These are phyloP conservation scores for Blastomyces parvus DNA, from an alignment of 2,329 filamentous ascomycete genomes.

Conservation along the genomic window DNA sequence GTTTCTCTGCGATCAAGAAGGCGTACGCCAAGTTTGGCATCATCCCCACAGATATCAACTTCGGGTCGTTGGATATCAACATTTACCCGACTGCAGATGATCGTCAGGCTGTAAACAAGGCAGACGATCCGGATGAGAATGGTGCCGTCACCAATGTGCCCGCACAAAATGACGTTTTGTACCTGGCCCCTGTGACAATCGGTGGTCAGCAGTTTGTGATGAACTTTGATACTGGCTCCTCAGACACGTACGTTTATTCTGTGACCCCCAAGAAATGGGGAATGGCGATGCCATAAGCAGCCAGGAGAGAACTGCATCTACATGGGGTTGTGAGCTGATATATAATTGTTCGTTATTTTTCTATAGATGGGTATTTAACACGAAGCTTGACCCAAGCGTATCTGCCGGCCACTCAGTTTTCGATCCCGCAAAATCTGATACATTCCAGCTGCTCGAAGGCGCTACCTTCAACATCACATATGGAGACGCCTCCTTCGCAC, in stretches of 20 bases:
- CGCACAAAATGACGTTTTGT: constrained; percentile 57
- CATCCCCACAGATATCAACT: constrained; percentile 35
- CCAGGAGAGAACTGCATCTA: neutral
- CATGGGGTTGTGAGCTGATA: constrained; percentile 5
- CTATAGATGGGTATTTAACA: constrained; percentile 59
- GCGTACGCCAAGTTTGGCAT: constrained; percentile 61
- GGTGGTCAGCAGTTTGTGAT: constrained; percentile 60
- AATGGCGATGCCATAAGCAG: neutral
- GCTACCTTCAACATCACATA: constrained; percentile 54
- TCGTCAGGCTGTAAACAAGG: constrained; percentile 22
- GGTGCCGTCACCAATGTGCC: constrained; percentile 57
- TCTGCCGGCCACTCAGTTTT: constrained; percentile 47
- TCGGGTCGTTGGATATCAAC: constrained; percentile 29
- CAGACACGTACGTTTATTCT: constrained; percentile 52
- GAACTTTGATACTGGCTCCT: constrained; percentile 67
- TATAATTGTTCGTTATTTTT: neutral
- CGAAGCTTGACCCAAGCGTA: constrained; percentile 40
- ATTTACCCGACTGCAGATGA: constrained; percentile 21
- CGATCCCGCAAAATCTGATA: constrained; percentile 44
- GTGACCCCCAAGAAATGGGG: neutral
- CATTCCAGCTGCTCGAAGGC: constrained; percentile 42
- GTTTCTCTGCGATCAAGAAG: constrained; percentile 53
- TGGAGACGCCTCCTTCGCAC: constrained; percentile 55
- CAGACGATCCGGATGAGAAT: constrained; percentile 26
- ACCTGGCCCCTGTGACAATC: constrained; percentile 59